phyloP scores from a whole-genome alignment of 1,139 yeast genomes.

The Pneumocystis jirovecii region DNA sequence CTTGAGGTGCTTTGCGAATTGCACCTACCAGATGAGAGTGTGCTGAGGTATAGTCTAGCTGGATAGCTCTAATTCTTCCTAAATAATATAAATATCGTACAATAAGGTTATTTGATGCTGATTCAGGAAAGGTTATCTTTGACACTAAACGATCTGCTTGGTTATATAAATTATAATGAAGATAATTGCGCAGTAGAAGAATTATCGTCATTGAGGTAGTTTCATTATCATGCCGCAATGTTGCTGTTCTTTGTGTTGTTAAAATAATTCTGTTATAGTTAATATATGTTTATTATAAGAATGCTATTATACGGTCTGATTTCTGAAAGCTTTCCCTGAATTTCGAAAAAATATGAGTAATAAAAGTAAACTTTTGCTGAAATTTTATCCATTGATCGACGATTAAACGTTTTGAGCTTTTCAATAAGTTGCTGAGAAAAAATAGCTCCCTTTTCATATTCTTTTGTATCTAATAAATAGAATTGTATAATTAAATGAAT shows the following conservation, averaged over 20 bases:
- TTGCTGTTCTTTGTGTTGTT: slow-evolving; percentile 68
- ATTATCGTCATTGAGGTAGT: slow-evolving; percentile 81
- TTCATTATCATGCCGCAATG: slow-evolving; percentile 83
- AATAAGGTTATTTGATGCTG: slow-evolving; percentile 73
- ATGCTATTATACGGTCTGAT: slow-evolving; percentile 36
- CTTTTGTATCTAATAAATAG: slow-evolving; percentile 49
- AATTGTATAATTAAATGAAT: slow-evolving; percentile 67
- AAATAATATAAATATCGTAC: slow-evolving; percentile 86
- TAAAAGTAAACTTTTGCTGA: slow-evolving; percentile 92
- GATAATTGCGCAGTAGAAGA: slow-evolving; percentile 63
- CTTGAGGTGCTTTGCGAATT: slow-evolving; percentile 93
- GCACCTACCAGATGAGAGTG: slow-evolving; percentile 84
- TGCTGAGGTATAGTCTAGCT: slow-evolving; percentile 82
- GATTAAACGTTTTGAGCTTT: slow-evolving; percentile 49
- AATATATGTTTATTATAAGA: not conserved
- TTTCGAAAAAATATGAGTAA: slow-evolving; percentile 64
- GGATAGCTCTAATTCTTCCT: slow-evolving; percentile 81
- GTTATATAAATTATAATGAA: slow-evolving; percentile 62
- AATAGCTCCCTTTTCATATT: slow-evolving; percentile 24
- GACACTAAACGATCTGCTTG: slow-evolving; percentile 84
- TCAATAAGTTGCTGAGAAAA: slow-evolving; percentile 35
- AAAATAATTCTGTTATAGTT: slow-evolving; percentile 30
- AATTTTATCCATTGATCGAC: slow-evolving; percentile 72
- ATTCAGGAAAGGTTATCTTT: slow-evolving; percentile 74
- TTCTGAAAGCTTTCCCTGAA: slow-evolving; percentile 38